Conservation (phyloP, 2,329 filamentous ascomycete genomes). For the Ceratocystis variospora region DNA sequence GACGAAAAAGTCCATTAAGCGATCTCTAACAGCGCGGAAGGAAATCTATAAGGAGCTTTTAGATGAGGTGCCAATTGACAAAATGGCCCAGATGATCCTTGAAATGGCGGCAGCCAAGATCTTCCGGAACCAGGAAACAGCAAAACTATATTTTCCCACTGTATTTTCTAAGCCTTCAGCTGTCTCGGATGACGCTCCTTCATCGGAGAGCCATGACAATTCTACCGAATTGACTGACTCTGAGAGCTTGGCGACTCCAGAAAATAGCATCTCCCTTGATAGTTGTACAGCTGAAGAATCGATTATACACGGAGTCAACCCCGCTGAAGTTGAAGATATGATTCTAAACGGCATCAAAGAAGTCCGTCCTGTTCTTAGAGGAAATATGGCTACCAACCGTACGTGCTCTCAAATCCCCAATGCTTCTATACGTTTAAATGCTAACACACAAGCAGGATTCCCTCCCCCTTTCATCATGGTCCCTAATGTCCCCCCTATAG, state of each 20-base stretch:
- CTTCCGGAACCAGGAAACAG: constrained; percentile 6
- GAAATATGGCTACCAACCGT: neutral
- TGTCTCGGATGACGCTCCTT: neutral
- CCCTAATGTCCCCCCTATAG: neutral
- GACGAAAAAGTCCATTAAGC: neutral
- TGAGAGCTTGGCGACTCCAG: neutral
- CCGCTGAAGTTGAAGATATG: neutral
- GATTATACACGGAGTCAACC: neutral
- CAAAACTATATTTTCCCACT: constrained; percentile 7
- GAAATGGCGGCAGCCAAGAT: constrained; percentile 12
- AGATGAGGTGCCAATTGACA: neutral
- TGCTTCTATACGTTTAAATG: neutral
- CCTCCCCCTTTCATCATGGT: constrained; percentile 11
- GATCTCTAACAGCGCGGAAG: constrained; percentile 3
- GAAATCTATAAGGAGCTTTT: neutral
- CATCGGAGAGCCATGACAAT: no score
- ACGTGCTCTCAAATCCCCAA: neutral
- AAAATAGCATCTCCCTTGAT: neutral
- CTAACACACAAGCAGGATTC: neutral
- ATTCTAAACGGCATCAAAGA: constrained; percentile 2
- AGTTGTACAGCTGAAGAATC: neutral
- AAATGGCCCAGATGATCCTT: constrained; percentile 8
- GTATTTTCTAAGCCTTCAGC: neutral
- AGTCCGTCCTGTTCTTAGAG: neutral
- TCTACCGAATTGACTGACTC: neutral